Evolutionary conservation across 139 green algal species (phyloP).

Genomic region (Desmodesmus armatus): DNA sequence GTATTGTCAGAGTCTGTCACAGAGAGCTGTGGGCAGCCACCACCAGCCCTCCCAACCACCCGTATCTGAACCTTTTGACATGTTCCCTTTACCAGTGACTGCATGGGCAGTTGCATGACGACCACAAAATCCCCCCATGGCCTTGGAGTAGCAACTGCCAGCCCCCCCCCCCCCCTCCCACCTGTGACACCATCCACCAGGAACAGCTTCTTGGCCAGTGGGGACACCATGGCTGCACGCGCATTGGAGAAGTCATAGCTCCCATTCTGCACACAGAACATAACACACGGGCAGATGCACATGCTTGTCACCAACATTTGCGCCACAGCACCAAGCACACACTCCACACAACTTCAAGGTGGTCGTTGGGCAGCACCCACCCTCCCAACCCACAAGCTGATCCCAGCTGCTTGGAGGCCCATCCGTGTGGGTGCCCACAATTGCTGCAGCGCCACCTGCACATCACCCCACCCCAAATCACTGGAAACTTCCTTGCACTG

Average conservation of each 20-base stretch:
- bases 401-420: no score
- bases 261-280: conserved; percentile 54
- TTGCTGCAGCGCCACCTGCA: no score
- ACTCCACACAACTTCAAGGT: neutral
- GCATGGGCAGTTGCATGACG: neutral
- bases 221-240: conserved; percentile 84
- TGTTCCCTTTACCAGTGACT: neutral
- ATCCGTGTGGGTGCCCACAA: no score
- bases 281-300: neutral
- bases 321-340: neutral
- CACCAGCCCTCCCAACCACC: neutral
- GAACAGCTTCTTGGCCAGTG: conserved; percentile 93
- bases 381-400: no score
- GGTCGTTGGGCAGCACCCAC: neutral
- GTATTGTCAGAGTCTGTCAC: no score
- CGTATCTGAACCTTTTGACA: neutral
- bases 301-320: neutral
- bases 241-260: conserved; percentile 84
- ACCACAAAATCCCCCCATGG: no score
- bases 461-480: no score
- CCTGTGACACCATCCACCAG: conserved; percentile 86
- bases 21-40: no score
- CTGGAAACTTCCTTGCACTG: no score
- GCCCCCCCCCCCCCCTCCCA: neutral
- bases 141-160: no score